Evolutionary conservation across 192 early-diverging fungal genomes (phyloP).

Genomic region (Ambispora gerdemannii): DNA sequence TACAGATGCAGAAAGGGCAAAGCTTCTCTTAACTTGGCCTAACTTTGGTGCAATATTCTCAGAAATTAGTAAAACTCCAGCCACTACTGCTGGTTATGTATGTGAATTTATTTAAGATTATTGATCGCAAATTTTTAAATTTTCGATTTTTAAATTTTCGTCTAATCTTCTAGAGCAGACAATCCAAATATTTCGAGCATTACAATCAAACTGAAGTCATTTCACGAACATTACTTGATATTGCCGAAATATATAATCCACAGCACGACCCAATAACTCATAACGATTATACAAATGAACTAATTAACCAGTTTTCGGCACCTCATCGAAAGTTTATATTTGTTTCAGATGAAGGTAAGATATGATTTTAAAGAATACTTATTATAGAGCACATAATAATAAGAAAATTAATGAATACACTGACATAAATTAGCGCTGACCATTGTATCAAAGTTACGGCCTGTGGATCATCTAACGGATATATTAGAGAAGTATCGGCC

Average conservation of each 20-base stretch:
- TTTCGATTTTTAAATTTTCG: conserved; percentile 1
- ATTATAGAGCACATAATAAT: neutral
- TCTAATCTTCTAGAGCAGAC: neutral
- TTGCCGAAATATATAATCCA: conserved; percentile 16
- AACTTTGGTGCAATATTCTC: conserved; percentile 21
- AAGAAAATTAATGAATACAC: neutral
- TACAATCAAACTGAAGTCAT: neutral
- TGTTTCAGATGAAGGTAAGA: neutral
- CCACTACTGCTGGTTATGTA: neutral
- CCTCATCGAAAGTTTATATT: conserved; percentile 20
- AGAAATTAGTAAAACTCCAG: conserved; percentile 4
- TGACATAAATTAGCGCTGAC: neutral
- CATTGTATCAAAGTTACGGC: neutral
- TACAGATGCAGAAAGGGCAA: neutral
- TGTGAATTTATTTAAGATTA: neutral
- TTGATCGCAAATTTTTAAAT: neutral
- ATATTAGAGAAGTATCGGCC: neutral
- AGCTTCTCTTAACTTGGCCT: neutral
- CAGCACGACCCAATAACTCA: conserved; percentile 9
- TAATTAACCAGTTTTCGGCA: conserved; percentile 21
- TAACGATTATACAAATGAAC: conserved; percentile 26
- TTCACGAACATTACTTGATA: conserved; percentile 6
- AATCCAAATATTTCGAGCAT: conserved; percentile 6
- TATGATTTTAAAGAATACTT: neutral
- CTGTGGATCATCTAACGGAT: conserved; percentile 20